Evolutionary conservation across 345 rosid genomes (phyloP).

Genomic region (Erodium maritimum): DNA sequence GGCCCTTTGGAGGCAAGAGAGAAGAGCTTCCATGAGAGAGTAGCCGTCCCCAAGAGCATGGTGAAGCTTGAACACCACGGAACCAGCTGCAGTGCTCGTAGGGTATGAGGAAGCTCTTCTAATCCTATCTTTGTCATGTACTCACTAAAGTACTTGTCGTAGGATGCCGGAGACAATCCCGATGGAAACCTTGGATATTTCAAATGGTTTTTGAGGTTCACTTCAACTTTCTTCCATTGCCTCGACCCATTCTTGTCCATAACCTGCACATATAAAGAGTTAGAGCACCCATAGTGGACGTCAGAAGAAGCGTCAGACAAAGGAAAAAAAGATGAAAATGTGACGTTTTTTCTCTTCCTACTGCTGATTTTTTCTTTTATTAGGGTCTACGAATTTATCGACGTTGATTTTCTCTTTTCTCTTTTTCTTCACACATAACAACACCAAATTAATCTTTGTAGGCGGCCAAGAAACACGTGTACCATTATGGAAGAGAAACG

Average conservation of each 20-base stretch:
- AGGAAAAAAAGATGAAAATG: too few relatives aligned
- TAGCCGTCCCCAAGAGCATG: constrained; percentile 49
- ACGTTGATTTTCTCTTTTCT: too few relatives aligned
- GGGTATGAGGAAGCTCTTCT: constrained; percentile 26
- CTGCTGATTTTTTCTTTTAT: too few relatives aligned
- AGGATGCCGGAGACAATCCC: constrained; percentile 19
- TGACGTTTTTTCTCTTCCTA: too few relatives aligned
- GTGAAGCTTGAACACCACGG: constrained; percentile 32
- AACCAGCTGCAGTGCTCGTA: constrained; percentile 25
- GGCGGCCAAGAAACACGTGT: too few relatives aligned
- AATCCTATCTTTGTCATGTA: constrained; percentile 23
- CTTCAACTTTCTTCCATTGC: constrained; percentile 26
- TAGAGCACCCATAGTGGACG: too few relatives aligned
- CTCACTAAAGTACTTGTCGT: constrained; percentile 16
- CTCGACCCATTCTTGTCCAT: constrained; percentile 14
- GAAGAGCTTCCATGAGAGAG: constrained; percentile 40
- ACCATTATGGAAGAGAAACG: constrained; percentile 50
- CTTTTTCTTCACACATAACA: too few relatives aligned
- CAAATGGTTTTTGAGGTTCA: constrained; percentile 21
- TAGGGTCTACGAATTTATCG: too few relatives aligned
- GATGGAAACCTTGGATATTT: constrained; percentile 17
- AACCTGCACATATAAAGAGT: constrained; percentile 14
- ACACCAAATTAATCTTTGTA: too few relatives aligned
- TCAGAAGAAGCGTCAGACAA: not conserved
- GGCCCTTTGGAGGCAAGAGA: constrained; percentile 42